Conservation (phyloP, 1,139 yeast species). For the Kluyveromyces sp. region DNA sequence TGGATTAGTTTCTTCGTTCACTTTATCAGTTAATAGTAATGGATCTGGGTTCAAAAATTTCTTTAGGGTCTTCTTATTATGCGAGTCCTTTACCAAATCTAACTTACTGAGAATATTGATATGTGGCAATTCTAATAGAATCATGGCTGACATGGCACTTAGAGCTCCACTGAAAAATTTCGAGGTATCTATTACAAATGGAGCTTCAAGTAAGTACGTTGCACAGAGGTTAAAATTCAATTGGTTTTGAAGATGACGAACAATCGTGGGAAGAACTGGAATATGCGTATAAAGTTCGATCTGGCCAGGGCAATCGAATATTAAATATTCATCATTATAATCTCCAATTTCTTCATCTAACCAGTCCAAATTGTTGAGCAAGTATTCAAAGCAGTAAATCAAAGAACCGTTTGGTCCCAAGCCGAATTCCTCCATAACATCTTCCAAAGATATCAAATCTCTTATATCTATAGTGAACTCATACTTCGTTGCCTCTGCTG, state of each 20-base stretch:
- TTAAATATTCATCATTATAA: constrained; percentile 83
- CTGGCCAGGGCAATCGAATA: constrained; percentile 98
- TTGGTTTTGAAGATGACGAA: constrained; percentile 69
- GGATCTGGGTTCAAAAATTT: constrained; percentile 91
- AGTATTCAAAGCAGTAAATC: constrained; percentile 84
- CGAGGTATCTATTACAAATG: constrained; percentile 81
- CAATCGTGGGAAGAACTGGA: constrained; percentile 84
- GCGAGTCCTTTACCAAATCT: constrained; percentile 74
- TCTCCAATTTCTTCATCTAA: constrained; percentile 92
- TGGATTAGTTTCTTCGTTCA: constrained; percentile 54
- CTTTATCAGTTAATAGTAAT: constrained; percentile 49
- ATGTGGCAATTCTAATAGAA: constrained; percentile 87
- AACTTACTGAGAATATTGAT: constrained; percentile 79
- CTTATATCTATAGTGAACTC: constrained; percentile 91
- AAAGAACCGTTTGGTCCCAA: constrained; percentile 95
- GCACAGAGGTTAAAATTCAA: constrained; percentile 87
- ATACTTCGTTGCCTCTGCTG: constrained; percentile 88
- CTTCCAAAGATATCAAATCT: constrained; percentile 82
- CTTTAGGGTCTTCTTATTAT: constrained; percentile 66
- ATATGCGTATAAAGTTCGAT: constrained; percentile 92
- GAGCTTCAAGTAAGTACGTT: constrained; percentile 85
- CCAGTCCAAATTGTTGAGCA: constrained; percentile 89
- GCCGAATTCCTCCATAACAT: constrained; percentile 94
- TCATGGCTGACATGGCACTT: constrained; percentile 98
- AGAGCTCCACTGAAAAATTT: constrained; percentile 93